Evolutionary conservation across 2,329 filamentous ascomycete genomes (phyloP), one percentile per base, ranked within the genome.

Genomic region (Claviceps sp.): DNA sequence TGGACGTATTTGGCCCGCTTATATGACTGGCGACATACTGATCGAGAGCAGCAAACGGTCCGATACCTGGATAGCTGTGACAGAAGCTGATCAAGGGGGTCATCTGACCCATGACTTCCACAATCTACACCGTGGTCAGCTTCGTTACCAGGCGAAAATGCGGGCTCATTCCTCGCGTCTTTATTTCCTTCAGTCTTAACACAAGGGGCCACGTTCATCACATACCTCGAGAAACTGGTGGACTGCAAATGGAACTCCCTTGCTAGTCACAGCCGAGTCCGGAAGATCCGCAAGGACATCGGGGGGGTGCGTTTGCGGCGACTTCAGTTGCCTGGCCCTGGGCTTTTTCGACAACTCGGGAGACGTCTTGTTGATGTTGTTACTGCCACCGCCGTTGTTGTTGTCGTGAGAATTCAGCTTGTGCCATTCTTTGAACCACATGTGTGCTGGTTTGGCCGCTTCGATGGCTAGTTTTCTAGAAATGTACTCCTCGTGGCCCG

Each of bases 401-500:
- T 65, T 67, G 57, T 83, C 79, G 52, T 72, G 70, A 1, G 70
- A 63, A 63, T 84, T 84, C 44, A 79, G 64, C 60, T 71, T 77
- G 54, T 74, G 72, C 80, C 81, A 84, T 24, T 84, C 80, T 67
- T 84, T 84, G 58, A 77, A 71, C 81, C 81, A 84, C 55, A 75
- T 73, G 57, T 84, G 81, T 26, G 76, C 70, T 2, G 81, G 81
- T 59, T 77, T 76, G 14, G 80, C 79, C 6, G 78, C 77, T 45
- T 82, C 72, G 41, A 84, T 76, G 8, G 82, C 77, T 57, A 75
- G 74, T 55, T 74, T 79, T 51, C 88, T 81, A 22, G 89, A 84
- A 46, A 97, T 73, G 61, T 85, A 95, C 67, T 97, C 90, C 58
- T 90, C 87, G 61, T 94, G 85, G 48, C 75, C 77, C 38, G 74